Percentiles rank a stretch among this genome's conserved stretches.
Evolutionary conservation across 495 filamentous ascomycete species (phyloP).

Genomic region (Parachaetomium inaequale): DNA sequence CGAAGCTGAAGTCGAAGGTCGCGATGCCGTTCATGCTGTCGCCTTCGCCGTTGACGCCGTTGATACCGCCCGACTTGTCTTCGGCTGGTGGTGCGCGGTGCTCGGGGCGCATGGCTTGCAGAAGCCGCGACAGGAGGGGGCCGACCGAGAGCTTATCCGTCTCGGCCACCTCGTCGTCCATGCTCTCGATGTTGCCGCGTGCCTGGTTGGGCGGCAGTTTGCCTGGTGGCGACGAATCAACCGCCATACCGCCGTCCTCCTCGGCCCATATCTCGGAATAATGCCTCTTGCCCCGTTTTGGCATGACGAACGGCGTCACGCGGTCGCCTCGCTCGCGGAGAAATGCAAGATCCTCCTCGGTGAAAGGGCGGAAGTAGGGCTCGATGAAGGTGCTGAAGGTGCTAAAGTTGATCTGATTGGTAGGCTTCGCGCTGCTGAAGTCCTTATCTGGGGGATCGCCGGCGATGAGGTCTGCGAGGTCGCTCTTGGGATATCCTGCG

Average conservation of each 20-base stretch:
- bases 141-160: slow-evolving; percentile 89
- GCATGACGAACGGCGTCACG: slow-evolving; percentile 75
- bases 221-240: slow-evolving; percentile 54
- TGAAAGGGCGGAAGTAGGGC: slow-evolving; percentile 83
- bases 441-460: slow-evolving; percentile 89
- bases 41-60: slow-evolving; percentile 56
- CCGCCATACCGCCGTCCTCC: slow-evolving; percentile 74
- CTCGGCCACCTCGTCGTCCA: slow-evolving; percentile 80
- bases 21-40: slow-evolving; percentile 35
- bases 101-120: slow-evolving; percentile 79
- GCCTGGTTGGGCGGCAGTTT: slow-evolving; percentile 74
- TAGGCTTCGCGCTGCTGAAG: slow-evolving; percentile 89
- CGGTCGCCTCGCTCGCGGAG: slow-evolving; percentile 87
- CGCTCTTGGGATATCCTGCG: slow-evolving; percentile 70
- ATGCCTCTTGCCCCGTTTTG: slow-evolving; percentile 74
- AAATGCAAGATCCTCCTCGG: slow-evolving; percentile 93
- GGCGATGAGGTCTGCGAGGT: slow-evolving; percentile 79
- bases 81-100: slow-evolving; percentile 61
- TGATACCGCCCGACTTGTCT: slow-evolving; percentile 48
- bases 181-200: slow-evolving; percentile 74
- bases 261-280: slow-evolving; percentile 91
- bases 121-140: slow-evolving; percentile 76
- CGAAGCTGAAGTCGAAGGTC: slow-evolving; percentile 21
- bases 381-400: slow-evolving; percentile 88
- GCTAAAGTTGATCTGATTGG: slow-evolving; percentile 85